A percentile compares a stretch with the other conserved stretches of the same genome.
These are phyloP conservation scores for Peribolospora baueri DNA, from an alignment of 768 basidiomycete species.

Conservation along the genomic window DNA sequence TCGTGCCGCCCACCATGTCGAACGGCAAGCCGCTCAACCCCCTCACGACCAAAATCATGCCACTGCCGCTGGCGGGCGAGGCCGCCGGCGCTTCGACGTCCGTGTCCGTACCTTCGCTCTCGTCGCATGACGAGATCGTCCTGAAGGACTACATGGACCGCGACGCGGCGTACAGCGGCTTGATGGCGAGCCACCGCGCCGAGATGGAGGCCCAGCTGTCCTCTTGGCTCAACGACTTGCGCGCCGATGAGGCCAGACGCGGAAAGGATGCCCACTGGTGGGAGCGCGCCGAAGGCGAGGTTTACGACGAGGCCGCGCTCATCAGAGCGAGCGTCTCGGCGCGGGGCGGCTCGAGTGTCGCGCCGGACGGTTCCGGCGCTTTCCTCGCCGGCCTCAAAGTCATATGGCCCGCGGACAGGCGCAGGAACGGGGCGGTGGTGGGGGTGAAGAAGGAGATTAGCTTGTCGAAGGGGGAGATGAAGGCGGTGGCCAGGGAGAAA, in stretches of 20 bases:
- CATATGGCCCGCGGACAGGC: neutral
- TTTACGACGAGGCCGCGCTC: neutral
- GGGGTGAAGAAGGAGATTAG: neutral
- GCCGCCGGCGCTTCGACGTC: neutral
- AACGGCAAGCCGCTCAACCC: slow-evolving; percentile 4
- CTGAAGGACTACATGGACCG: slow-evolving; percentile 7
- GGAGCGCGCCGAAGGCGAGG: neutral
- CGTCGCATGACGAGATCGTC: neutral
- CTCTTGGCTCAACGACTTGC: neutral
- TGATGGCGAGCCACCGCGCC: neutral
- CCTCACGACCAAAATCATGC: neutral
- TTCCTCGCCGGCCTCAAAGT: neutral
- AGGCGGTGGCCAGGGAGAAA: slow-evolving; percentile 17
- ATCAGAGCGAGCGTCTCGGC: slow-evolving; percentile 2
- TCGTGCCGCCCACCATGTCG: neutral
- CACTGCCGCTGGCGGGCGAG: neutral
- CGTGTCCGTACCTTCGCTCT: slow-evolving; percentile 2
- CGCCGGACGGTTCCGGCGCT: neutral
- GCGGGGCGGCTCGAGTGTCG: slow-evolving; percentile 1
- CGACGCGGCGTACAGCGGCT: slow-evolving; percentile 4
- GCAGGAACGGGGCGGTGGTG: neutral
- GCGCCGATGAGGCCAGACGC: neutral
- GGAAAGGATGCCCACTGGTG: neutral
- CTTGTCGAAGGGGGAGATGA: slow-evolving; percentile 16
- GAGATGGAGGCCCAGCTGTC: neutral